Conservation (phyloP, 371 early-diverging fungal species). For the Apophysomyces sp. region DNA sequence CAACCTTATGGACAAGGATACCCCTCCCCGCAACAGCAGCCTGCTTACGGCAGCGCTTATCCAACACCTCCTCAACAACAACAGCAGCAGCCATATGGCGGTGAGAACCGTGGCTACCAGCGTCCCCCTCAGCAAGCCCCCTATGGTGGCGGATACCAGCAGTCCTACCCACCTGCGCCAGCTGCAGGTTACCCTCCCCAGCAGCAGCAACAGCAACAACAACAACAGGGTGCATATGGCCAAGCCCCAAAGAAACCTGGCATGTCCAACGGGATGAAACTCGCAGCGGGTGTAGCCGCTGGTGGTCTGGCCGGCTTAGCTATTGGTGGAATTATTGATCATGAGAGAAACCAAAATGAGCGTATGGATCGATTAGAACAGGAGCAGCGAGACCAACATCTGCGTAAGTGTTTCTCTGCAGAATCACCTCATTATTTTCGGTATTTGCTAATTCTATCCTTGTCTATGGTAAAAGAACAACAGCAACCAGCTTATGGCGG, state of each 20-base stretch:
- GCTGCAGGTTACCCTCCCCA: not conserved
- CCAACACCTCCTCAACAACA: slow-evolving; percentile 6
- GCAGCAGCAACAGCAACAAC: not conserved
- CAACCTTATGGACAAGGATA: not conserved
- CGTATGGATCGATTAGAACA: slow-evolving; percentile 25
- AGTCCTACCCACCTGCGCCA: not conserved
- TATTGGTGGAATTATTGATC: slow-evolving; percentile 40
- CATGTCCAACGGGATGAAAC: slow-evolving; percentile 43
- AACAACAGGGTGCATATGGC: not conserved
- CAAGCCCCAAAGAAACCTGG: slow-evolving; percentile 10
- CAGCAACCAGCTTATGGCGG: slow-evolving; percentile 4
- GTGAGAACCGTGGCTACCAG: not conserved
- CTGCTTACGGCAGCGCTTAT: not conserved
- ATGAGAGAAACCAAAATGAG: slow-evolving; percentile 35
- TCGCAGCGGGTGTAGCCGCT: slow-evolving; percentile 41
- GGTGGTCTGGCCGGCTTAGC: slow-evolving; percentile 41
- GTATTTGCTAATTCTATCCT: too few relatives aligned
- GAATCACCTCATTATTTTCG: not conserved
- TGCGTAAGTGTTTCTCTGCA: not conserved
- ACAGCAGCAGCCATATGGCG: slow-evolving; percentile 1
- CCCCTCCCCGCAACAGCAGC: slow-evolving; percentile 7
- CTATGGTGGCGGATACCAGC: not conserved
- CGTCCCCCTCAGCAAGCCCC: not conserved
- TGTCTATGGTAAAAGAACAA: too few relatives aligned
- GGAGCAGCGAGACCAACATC: slow-evolving; percentile 25